These are phyloP conservation scores for Pinus taeda DNA, from an alignment of 75 land plant species.

Conservation along the genomic window DNA sequence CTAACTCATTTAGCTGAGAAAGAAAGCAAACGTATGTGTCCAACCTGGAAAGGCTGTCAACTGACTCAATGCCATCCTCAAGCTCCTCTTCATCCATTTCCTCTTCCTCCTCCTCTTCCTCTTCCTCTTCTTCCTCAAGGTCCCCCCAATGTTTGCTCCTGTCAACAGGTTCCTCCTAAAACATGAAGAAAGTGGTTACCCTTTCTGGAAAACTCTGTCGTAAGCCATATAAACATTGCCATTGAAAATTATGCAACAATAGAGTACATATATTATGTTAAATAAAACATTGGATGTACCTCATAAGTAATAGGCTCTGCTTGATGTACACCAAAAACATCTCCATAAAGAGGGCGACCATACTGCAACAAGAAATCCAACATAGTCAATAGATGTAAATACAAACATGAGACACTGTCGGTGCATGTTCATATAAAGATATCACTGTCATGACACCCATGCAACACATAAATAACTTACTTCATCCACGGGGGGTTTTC, in stretches of 20 bases:
- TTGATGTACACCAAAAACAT: constrained; percentile 92
- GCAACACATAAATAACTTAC: constrained; percentile 33
- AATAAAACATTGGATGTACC: constrained; percentile 29
- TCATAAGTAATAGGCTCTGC: constrained; percentile 81
- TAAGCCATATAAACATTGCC: not conserved
- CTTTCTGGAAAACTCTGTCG: not conserved
- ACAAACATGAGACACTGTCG: not conserved
- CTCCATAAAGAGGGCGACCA: constrained; percentile 99
- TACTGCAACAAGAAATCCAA: constrained; percentile 35
- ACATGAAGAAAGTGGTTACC: not conserved
- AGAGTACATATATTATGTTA: not conserved
- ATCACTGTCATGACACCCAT: not conserved
- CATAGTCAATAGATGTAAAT: not conserved
- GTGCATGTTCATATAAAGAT: not conserved
- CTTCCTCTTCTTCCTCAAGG: constrained; percentile 96
- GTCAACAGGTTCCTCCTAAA: constrained; percentile 94
- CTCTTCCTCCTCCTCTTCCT: constrained; percentile 92
- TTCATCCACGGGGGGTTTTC: constrained; percentile 99
- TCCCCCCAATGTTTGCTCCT: constrained; percentile 98
- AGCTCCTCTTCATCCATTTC: constrained; percentile 84
- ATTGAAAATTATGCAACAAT: not conserved
- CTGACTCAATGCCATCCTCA: constrained; percentile 92
- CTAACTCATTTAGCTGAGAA: not conserved
- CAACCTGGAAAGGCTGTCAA: constrained; percentile 94
- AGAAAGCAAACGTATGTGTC: not conserved